Evolutionary conservation across 2,329 filamentous ascomycete species (phyloP), one percentile per base, ranked within the genome.

Genomic region (Cercospora canescens): DNA sequence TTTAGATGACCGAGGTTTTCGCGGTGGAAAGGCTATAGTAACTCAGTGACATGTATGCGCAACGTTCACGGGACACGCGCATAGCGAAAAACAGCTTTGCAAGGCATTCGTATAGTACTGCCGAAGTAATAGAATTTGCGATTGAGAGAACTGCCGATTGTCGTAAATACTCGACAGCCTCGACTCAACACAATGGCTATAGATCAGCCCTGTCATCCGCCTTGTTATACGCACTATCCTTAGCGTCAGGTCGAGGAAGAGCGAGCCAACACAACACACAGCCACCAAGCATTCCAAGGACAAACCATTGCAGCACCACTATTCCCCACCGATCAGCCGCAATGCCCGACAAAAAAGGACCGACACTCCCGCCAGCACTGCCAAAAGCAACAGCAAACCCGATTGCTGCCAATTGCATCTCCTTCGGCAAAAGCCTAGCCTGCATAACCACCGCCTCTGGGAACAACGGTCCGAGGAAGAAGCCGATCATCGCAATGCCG

Each of bases 331-430:
- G 56, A 41, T 59, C 56, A 59, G 56, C 56, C 56, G 35, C 56
- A 30, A 59, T 28, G 34, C 56, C 56, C 56, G 41, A 34, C 56
- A 59, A 41, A 34, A 69, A 69, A 11, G 67, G 67, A 26, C 67
- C 65, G 18, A 89, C 73, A 1, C 63, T 64, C 11, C 56, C 68
- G 39, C 68, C 68, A 26, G 58, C 62, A n/a, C 67, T 65, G 7
- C 68, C 68, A 34, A 69, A 48, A 16, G 68, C 68, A 11, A 64
- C 67, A 18, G 64, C 65, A 24, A 70, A 69, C 11, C 68, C 64
- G 16, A 70, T 62, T 24, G 58, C 67, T 21, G 56, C 60, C 14
- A 70, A 65, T 21, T 70, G 67, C 32, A 67, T 37, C 9, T 61
- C 64, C 24, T 45, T 48, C n/a, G 68, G 68, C 37, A 70, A 34